Percentiles rank a stretch among this genome's conserved stretches.
These are phyloP conservation scores for Teratosphaeriaceae sp. DNA, from an alignment of 2,329 filamentous ascomycete genomes.

Conservation along the genomic window DNA sequence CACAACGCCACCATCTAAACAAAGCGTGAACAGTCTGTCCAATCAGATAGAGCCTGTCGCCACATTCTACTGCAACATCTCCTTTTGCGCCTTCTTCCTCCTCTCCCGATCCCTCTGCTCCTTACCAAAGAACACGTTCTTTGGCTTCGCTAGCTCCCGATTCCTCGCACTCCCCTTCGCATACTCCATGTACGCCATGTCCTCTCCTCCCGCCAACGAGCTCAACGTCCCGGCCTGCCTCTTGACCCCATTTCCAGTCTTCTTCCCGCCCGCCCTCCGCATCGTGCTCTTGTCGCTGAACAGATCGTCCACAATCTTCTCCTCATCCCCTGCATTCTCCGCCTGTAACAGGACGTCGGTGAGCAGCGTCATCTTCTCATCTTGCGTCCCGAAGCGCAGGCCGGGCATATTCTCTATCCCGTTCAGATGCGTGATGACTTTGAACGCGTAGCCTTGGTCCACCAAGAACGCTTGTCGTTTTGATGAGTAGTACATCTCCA, in stretches of 20 bases:
- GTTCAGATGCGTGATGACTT: constrained; percentile 92
- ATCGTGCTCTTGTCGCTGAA: constrained; percentile 46
- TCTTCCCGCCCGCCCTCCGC: constrained; percentile 32
- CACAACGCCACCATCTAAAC: not conserved
- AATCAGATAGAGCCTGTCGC: not conserved
- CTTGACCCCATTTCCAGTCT: constrained; percentile 52
- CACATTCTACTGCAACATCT: constrained; percentile 8
- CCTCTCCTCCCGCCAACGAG: constrained; percentile 82
- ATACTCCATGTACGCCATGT: constrained; percentile 74
- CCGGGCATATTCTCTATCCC: constrained; percentile 80
- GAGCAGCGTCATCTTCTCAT: constrained; percentile 77
- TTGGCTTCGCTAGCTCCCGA: constrained; percentile 39
- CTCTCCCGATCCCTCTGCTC: constrained; percentile 30
- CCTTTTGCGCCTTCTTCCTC: constrained; percentile 22
- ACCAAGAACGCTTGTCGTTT: constrained; percentile 96
- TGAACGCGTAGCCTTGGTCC: constrained; percentile 97
- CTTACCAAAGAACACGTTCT: constrained; percentile 41
- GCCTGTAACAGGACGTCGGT: constrained; percentile 86
- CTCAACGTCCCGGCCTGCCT: constrained; percentile 79
- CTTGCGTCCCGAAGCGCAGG: constrained; percentile 70
- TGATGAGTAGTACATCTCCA: constrained; percentile 96
- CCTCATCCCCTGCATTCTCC: constrained; percentile 64
- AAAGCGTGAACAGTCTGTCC: too few species aligned
- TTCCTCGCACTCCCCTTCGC: constrained; percentile 37
- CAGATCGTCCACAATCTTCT: constrained; percentile 62